Evolutionary conservation across 1,139 yeast species (phyloP).

Genomic region (Saccharomycopsis hybrid): DNA sequence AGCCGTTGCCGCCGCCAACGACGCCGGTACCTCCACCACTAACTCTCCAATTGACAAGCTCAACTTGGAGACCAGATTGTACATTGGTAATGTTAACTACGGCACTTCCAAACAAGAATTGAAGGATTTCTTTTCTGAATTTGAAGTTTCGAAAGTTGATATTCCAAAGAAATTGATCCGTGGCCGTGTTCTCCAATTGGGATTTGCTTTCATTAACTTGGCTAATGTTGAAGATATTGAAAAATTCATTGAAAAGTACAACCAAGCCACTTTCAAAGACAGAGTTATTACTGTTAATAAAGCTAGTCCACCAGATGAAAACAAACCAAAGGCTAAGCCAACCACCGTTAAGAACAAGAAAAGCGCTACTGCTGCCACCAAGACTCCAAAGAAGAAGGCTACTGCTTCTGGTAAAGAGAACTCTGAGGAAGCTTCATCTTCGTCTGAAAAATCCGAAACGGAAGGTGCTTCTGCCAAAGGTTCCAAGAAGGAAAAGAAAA

Average conservation of each 20-base stretch:
- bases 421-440: background rate
- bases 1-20: background rate
- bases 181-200: constrained; percentile 8
- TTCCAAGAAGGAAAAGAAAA: constrained; percentile 21
- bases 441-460: background rate
- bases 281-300: constrained; percentile 14
- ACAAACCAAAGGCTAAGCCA: constrained; percentile 6
- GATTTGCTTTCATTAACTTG: constrained; percentile 20
- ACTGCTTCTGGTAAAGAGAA: constrained; percentile 6
- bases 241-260: constrained; percentile 15
- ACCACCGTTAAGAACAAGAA: background rate
- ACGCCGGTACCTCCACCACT: background rate
- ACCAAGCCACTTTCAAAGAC: constrained; percentile 15
- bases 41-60: constrained; percentile 8
- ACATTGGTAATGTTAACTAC: constrained; percentile 40
- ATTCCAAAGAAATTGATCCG: constrained; percentile 12
- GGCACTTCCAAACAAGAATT: constrained; percentile 40
- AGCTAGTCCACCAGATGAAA: constrained; percentile 15
- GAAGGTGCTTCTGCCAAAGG: constrained; percentile 1
- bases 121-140: constrained; percentile 31
- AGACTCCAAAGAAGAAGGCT: constrained; percentile 4
- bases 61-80: constrained; percentile 24
- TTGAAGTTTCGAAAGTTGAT: constrained; percentile 13
- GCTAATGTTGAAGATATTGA: constrained; percentile 13
- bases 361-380: constrained; percentile 1